These are phyloP conservation scores for Sarocladiaceae sp. DNA, from an alignment of 2,329 filamentous ascomycete genomes.

Conservation along the genomic window DNA sequence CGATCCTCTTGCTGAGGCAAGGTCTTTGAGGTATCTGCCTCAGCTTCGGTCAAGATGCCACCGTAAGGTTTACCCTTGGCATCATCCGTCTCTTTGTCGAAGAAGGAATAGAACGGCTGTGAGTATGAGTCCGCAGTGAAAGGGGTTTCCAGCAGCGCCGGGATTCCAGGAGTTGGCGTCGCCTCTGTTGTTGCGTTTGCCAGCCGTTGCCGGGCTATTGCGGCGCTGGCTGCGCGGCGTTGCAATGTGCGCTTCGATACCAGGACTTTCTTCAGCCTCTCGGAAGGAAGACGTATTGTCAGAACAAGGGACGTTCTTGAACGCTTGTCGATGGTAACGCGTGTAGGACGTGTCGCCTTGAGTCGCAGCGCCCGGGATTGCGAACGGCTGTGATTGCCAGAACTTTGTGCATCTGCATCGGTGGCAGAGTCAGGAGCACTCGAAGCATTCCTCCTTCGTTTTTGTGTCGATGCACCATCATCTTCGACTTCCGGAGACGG, in stretches of 20 bases:
- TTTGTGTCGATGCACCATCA: constrained; percentile 43
- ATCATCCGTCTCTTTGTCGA: constrained; percentile 84
- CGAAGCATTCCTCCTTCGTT: constrained; percentile 43
- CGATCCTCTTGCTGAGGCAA: constrained; percentile 75
- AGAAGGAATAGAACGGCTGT: constrained; percentile 81
- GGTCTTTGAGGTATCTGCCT: constrained; percentile 88
- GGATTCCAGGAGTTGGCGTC: background rate
- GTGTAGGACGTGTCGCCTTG: constrained; percentile 35
- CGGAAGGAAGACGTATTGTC: constrained; percentile 29
- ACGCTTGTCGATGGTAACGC: constrained; percentile 34
- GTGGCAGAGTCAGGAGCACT: constrained; percentile 32
- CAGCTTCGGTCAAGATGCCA: constrained; percentile 79
- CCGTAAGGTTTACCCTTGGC: constrained; percentile 91
- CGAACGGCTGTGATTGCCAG: constrained; percentile 22
- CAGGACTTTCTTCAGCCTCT: constrained; percentile 31
- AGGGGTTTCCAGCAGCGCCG: constrained; percentile 42
- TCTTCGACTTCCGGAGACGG: constrained; percentile 62
- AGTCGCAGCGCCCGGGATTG: constrained; percentile 52
- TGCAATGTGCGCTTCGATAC: constrained; percentile 5
- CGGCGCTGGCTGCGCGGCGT: constrained; percentile 2
- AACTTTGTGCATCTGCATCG: constrained; percentile 26
- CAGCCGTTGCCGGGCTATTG: background rate
- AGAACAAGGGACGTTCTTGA: constrained; percentile 28
- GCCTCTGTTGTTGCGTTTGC: background rate
- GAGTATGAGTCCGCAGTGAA: constrained; percentile 55